A percentile compares a stretch with the other conserved stretches of the same genome.
phyloP scores from a whole-genome alignment of 805 yeast genomes.

The Candida germanica region DNA sequence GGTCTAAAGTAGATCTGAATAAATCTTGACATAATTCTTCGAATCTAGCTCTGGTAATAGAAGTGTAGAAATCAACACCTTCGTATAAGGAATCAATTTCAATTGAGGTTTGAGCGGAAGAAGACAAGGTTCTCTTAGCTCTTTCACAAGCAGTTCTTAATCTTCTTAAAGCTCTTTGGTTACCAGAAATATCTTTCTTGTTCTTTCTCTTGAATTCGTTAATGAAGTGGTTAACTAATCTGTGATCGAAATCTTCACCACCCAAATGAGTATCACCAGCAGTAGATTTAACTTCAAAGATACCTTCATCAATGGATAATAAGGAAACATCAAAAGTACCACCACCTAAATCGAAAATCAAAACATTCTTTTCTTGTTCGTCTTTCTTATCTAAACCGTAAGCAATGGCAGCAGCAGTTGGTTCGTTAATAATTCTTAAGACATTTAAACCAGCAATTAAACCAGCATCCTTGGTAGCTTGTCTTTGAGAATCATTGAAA shows the following conservation, averaged over 20 bases:
- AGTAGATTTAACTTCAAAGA: slow-evolving; percentile 47
- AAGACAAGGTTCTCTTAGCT: slow-evolving; percentile 97
- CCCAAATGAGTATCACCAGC: slow-evolving; percentile 60
- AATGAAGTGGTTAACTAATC: slow-evolving; percentile 90
- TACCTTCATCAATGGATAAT: slow-evolving; percentile 47
- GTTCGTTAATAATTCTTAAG: slow-evolving; percentile 92
- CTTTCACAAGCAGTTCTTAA: slow-evolving; percentile 98
- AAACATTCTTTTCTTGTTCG: slow-evolving; percentile 57
- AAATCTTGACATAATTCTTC: slow-evolving; percentile 93
- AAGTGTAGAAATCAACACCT: slow-evolving; percentile 95
- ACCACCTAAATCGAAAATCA: slow-evolving; percentile 49
- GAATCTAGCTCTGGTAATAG: slow-evolving; percentile 95
- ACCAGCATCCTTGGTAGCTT: slow-evolving; percentile 98
- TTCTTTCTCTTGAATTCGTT: slow-evolving; percentile 97
- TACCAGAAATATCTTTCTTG: slow-evolving; percentile 88
- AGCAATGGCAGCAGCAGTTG: slow-evolving; percentile 81
- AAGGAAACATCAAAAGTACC: slow-evolving; percentile 48
- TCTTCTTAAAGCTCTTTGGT: slow-evolving; percentile 98
- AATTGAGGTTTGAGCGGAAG: slow-evolving; percentile 90
- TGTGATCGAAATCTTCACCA: slow-evolving; percentile 98
- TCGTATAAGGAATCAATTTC: slow-evolving; percentile 94
- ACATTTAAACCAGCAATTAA: slow-evolving; percentile 94
- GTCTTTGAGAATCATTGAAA: slow-evolving; percentile 97
- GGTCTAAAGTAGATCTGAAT: slow-evolving; percentile 91
- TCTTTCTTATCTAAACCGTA: slow-evolving; percentile 55